Percentiles rank a stretch among this genome's conserved stretches.
Evolutionary conservation across 1,284 basidiomycete genomes (phyloP).

Genomic region (Ceratobasidium sp.): DNA sequence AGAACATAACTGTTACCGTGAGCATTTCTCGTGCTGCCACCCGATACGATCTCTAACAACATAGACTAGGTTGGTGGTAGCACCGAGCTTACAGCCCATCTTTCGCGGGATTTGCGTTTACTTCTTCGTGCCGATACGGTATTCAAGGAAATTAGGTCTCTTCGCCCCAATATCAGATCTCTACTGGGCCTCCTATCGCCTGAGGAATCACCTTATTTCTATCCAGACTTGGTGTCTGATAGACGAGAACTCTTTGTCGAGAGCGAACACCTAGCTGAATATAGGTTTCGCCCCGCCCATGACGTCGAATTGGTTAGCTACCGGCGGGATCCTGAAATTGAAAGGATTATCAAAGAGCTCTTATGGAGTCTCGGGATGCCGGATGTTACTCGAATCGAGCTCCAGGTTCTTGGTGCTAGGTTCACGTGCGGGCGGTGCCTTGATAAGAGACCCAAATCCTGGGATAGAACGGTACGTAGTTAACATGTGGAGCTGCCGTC

Average conservation of each 20-base stretch:
- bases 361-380: background rate
- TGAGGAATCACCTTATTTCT: background rate
- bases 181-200: no score
- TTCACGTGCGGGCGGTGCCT: background rate
- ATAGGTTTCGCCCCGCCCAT: no score
- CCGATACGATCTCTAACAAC: background rate
- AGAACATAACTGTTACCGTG: no score
- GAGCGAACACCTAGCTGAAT: no score
- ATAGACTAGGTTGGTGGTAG: background rate
- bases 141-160: slow-evolving; percentile 2
- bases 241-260: no score
- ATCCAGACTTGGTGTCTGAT: no score
- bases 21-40: no score
- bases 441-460: background rate
- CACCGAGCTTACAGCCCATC: background rate
- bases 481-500: no score
- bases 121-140: slow-evolving; percentile 28
- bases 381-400: background rate
- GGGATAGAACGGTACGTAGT: background rate
- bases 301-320: no score
- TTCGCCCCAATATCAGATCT: background rate
- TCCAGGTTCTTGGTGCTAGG: background rate
- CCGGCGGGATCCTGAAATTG: background rate
- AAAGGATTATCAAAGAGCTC: background rate
- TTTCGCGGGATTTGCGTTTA: background rate